Conservation (phyloP, 2,329 filamentous ascomycete species). For the Fusarium lateritium region DNA sequence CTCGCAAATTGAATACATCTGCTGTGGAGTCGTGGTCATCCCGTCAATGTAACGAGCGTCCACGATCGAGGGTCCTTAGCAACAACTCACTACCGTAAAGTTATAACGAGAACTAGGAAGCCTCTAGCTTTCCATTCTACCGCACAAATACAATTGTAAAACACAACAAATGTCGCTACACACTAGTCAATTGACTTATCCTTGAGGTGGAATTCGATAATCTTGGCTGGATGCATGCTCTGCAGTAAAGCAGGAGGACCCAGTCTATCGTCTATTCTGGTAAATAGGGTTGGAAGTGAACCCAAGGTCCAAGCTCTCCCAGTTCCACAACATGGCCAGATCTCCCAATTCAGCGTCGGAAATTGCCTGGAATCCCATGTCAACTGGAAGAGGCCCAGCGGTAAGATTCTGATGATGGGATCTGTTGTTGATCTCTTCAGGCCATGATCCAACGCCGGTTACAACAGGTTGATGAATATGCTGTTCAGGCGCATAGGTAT, state of each 20-base stretch:
- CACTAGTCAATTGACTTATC: too few relatives aligned
- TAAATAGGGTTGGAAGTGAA: conserved; percentile 31
- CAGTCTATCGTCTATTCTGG: not conserved
- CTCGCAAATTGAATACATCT: too few relatives aligned
- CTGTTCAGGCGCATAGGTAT: not conserved
- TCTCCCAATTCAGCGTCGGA: conserved; percentile 27
- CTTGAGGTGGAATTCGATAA: too few relatives aligned
- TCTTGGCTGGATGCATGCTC: too few relatives aligned
- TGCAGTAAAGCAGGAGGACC: fast-evolving
- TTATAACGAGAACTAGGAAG: too few relatives aligned
- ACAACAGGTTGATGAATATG: not conserved
- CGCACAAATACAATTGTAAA: too few relatives aligned
- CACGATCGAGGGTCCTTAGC: too few relatives aligned
- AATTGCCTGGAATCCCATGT: conserved; percentile 22
- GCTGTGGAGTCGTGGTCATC: too few relatives aligned
- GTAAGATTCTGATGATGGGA: conserved; percentile 3
- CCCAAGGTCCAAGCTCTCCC: conserved; percentile 25
- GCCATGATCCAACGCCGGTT: not conserved
- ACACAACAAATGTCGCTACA: too few relatives aligned
- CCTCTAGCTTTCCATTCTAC: too few relatives aligned
- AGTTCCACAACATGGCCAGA: conserved; percentile 33
- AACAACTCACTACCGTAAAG: too few relatives aligned
- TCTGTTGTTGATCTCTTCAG: not conserved
- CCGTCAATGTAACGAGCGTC: too few relatives aligned
- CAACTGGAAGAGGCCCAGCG: not conserved